Evolutionary conservation across 1,284 basidiomycete species (phyloP), one percentile per base, ranked within the genome.

Genomic region (Cryptococcus sp.): DNA sequence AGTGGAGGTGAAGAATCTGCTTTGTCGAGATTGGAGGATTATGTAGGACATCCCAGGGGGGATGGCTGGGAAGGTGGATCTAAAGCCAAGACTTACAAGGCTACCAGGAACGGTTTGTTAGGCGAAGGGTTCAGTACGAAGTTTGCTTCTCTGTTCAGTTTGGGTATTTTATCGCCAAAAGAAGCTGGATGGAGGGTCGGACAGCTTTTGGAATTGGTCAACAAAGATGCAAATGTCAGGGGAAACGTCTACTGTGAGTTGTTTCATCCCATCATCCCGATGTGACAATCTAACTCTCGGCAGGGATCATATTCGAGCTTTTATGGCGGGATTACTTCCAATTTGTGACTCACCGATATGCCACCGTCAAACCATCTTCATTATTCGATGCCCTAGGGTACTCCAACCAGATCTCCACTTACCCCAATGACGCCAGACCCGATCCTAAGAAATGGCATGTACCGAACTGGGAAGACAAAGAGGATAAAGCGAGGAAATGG

Each of bases 301-400:
- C 37, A 71, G 76, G 65, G 60, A 70, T 76, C 42, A 65, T 77
- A 11, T 83, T 83, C 61, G 82, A 83, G 66, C 64, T 83, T 10
- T 71, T 82, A 30, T 82, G 81, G 81, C 65, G 82, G 14, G 81
- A 83, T 61, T 83, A 81, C 67, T 82, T 83, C 69, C 76, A 79
- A 56, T 80, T 76, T 52, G 77, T 65, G 14, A 62, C 67, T 0
- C 49, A 52, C 41, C 59, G 63, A 53, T 68, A 65, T 45, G 59
- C 62, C 34, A 51, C 53, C 3, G 31, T 15, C 35, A 53, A 55
- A 23, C 44, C 55, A 11, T 63, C 65, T 1, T 57, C 61, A 3
- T 66, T 81, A 5, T 80, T 79, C 66, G 72, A 76, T 52, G 64
- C 79, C 3, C 73, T 72, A 47, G 80, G 80, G 0, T 80, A 78